Evolutionary conservation across 305 asterid species (phyloP), one percentile per base, ranked within the genome.

Genomic region (Fraxinus paxiana): DNA sequence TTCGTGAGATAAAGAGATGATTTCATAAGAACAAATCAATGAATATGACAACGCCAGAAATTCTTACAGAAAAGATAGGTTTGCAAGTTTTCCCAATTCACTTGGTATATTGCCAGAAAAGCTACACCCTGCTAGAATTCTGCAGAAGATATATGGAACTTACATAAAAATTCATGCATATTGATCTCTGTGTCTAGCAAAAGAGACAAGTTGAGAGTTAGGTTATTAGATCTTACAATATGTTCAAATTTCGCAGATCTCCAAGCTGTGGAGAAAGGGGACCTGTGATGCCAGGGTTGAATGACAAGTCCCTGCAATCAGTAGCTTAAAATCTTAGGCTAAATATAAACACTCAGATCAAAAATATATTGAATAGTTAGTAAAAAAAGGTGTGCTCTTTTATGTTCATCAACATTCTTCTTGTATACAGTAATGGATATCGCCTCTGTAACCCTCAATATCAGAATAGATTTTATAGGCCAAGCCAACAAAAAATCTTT

Each of bases 41-140:
- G 70, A 35, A 20, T 37, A 15, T 28, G 5, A 26, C 9, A 13
- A 34, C 2, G 71, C n/a, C 4, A 8, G 22, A 84, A 41, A 31
- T 85, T 87, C 92, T 88, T 88, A 93, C 98, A 94, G 81, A 85
- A 94, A 93, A 8, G 97, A 91, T 71, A 94, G 90, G 46, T 91
- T 90, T 0, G 91, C 71, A 77, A 96, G 92, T 46, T 91, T 92
- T 78, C 98, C 99, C 77, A 96, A 73, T 79, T 96, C 97, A 83
- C 82, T 82, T 51, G 97, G 99, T 88, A 96, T 87, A 83, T 71
- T 88, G 84, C 92, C 92, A 30, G 90, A 90, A 83, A 96, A 94
- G 88, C 96, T 82, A 83, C 99, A 96, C 76, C 99, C 99, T 20
- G 98, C 95, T 8, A 96, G 87, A 84, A 96, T 96, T 85, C 99